Base-by-base conservation (phyloP, 2,329 filamentous ascomycete genomes). In the Alternaria incomplexa region DNA sequence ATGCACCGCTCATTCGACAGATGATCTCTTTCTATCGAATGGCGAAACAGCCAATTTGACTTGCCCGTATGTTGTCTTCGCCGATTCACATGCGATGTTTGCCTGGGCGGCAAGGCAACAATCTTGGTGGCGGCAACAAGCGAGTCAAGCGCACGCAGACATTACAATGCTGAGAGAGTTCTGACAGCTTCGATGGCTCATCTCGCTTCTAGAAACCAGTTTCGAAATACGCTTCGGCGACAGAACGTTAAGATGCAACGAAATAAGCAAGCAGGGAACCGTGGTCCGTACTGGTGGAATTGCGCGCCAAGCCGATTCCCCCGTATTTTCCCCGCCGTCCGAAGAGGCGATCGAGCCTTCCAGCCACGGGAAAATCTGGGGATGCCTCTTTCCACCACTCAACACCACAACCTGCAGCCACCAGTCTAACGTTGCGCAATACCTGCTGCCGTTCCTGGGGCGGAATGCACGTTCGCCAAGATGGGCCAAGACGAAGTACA, bases 321-420 rank as follows among this genome's bases (percentile, higher is more conserved):
- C 56, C 61, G 25, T 58, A 45, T 48, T 62, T 64, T 51, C 65
- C 66, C 64, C 54, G 48, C 45, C 28, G 20, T 61, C 61, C 59
- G 64, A 63, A 53, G 62, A 59, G 59, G 52, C 62, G 66, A 65
- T 68, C 61, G 53, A 56, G 51, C 56, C 61, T 32, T 53, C 60
- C 61, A 47, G 59, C 57, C 58, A 56, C 57, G 63, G 58, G 55
- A 58, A 53, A 66, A 68, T 65, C 63, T 67, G 64, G 65, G 64
- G 63, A 57, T 45, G 20, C 53, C 58, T 66, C 69, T 40, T 69
- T 71, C 69, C 69, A 72, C 69, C 69, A 72, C 66, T 71, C 50
- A 71, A 43, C 55, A 51, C 26, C 15, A 62, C 17, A 13, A 26
- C 13, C 22, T 17, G 45, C 60, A 65, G 68, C 68, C 66, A 67